phyloP scores from a whole-genome alignment of 2,329 filamentous ascomycete genomes.

The Trichophyton benhamiae region DNA sequence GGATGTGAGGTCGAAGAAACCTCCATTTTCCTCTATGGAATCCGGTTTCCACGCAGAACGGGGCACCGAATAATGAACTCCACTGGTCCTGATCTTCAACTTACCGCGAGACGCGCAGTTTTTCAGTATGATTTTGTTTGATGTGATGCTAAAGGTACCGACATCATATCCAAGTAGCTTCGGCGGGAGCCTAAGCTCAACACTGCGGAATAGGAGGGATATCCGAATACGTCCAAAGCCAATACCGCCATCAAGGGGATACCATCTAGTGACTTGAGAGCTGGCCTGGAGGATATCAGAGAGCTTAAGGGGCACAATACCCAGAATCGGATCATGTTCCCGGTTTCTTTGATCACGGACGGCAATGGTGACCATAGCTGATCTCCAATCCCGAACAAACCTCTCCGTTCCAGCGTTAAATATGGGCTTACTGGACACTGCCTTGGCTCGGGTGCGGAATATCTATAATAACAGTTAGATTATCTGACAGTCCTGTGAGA shows the following conservation, averaged over 20 bases:
- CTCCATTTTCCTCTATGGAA: constrained; percentile 43
- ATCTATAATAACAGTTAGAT: constrained; percentile 33
- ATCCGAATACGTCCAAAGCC: constrained; percentile 83
- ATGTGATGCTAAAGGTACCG: constrained; percentile 80
- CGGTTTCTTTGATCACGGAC: constrained; percentile 81
- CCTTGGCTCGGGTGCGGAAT: constrained; percentile 91
- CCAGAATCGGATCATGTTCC: constrained; percentile 88
- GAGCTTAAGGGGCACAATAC: constrained; percentile 77
- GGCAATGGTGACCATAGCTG: constrained; percentile 70
- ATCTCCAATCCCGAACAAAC: constrained; percentile 88
- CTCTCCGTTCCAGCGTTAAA: constrained; percentile 94
- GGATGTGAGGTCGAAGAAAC: constrained; percentile 47
- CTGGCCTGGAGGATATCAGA: constrained; percentile 78
- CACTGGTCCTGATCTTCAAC: constrained; percentile 70
- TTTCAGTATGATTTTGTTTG: constrained; percentile 53
- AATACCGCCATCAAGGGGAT: constrained; percentile 88
- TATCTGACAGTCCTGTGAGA: constrained; percentile 5
- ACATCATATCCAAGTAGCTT: constrained; percentile 86
- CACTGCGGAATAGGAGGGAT: constrained; percentile 76
- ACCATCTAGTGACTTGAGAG: constrained; percentile 83
- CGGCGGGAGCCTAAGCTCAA: constrained; percentile 76
- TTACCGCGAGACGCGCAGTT: constrained; percentile 53
- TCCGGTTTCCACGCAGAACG: constrained; percentile 47
- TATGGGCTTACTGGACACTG: constrained; percentile 85
- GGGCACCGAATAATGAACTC: constrained; percentile 60